Base-by-base conservation (phyloP, 2,329 filamentous ascomycete species). In the Colletotrichum falcatum region DNA sequence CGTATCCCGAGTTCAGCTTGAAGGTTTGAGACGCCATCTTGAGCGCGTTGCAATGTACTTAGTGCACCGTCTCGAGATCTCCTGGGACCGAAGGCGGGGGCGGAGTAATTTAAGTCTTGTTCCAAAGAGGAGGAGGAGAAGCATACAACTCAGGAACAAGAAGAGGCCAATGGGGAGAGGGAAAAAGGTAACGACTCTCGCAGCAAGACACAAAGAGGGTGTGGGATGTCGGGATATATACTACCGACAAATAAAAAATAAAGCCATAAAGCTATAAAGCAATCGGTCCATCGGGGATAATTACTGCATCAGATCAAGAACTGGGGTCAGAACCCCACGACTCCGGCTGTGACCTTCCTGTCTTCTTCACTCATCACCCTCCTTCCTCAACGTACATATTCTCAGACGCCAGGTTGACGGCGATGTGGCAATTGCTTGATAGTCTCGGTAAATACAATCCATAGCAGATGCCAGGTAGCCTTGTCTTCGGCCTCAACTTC, bases 1-100 rank as follows among this genome's bases (percentile, higher is more conserved):
- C 82, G 66, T 84, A 81, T 69, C 89, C 89, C 46, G 85, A 90
- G 83, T 92, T 92, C 74, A 92, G 86, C 77, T 87, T 90, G 81
- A 89, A 91, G 28, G 82, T 84, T 73, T 86, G 83, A 74, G 84
- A 83, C 69, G 86, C 81, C 87, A 90, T 90, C 18, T 28, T 48
- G 44, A 35, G 26, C 30, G 48, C 14, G 20, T 65, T 77, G 48
- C 44, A 23, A 44, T 49, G 26, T 59, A n/a, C 58, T 30, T 42
- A 44, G 51, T 42, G 28, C 61, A 46, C 46, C 33, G 30, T 23
- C 23, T 44, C 23, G 61, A 26, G n/a, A 16, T 20, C 11, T 54
- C 9, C n/a, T n/a, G 37, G 54, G 39, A n/a, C 12, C 20, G 42
- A 33, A 61, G 35, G 63, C 35, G 63, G 67, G 59, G 70, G 70